Conservation (phyloP, 495 filamentous ascomycete species). For the Cairneyella variabilis region DNA sequence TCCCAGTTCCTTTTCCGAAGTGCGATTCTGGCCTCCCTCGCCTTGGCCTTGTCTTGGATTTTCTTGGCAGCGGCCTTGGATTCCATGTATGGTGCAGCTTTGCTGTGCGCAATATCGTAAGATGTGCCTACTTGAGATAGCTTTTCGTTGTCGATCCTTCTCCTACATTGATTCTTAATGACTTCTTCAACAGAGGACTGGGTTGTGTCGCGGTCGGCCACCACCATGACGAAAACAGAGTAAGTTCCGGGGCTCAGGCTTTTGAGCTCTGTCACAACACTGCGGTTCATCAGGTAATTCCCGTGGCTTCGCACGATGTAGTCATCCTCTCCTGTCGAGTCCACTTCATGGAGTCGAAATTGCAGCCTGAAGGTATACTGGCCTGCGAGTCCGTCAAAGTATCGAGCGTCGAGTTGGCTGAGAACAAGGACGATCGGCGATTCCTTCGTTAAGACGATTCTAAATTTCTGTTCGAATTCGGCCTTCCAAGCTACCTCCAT, state of each 20-base stretch:
- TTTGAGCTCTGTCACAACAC: constrained; percentile 66
- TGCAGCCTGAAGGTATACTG: constrained; percentile 75
- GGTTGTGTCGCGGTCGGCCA: constrained; percentile 28
- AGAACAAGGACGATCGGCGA: constrained; percentile 78
- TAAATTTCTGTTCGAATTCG: constrained; percentile 83
- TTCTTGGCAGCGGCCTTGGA: constrained; percentile 9
- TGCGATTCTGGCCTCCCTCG: constrained; percentile 17
- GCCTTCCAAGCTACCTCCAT: constrained; percentile 81
- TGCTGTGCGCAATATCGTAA: constrained; percentile 82
- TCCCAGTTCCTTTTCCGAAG: constrained; percentile 23
- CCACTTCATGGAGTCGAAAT: constrained; percentile 80
- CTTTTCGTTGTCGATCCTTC: constrained; percentile 56
- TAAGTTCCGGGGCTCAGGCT: constrained; percentile 42
- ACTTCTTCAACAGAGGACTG: constrained; percentile 61
- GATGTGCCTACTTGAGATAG: constrained; percentile 74
- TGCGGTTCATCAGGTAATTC: constrained; percentile 56
- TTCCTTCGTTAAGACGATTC: constrained; percentile 61
- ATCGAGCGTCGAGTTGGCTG: constrained; percentile 76
- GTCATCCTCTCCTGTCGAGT: constrained; percentile 61
- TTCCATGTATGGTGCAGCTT: constrained; percentile 30
- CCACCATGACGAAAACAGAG: constrained; percentile 12
- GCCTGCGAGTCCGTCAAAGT: constrained; percentile 78
- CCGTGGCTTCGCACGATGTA: constrained; percentile 80
- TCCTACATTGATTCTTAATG: constrained; percentile 36
- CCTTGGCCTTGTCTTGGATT: constrained; percentile 13